Evolutionary conservation across 768 basidiomycete species (phyloP).

Genomic region (Lentinula detonsa): DNA sequence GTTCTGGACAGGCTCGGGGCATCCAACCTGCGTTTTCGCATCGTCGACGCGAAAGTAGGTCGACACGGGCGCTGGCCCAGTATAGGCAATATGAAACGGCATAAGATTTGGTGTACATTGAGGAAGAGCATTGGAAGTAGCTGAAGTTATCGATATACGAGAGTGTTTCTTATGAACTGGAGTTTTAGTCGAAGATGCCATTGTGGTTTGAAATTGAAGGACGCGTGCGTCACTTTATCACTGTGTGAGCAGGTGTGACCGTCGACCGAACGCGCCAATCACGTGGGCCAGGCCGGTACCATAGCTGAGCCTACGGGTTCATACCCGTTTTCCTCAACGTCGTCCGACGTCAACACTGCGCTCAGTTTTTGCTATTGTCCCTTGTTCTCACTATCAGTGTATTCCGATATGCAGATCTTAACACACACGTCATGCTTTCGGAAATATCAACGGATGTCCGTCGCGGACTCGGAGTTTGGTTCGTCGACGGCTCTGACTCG

Average conservation of each 20-base stretch:
- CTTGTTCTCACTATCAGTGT: no score
- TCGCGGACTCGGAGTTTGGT: background rate
- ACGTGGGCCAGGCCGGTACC: background rate
- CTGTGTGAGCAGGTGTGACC: no score
- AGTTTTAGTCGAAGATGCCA: background rate
- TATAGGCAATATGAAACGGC: constrained; percentile 75
- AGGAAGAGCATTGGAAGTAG: background rate
- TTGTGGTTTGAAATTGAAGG: background rate
- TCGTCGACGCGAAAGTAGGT: constrained; percentile 64
- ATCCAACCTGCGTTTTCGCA: constrained; percentile 23
- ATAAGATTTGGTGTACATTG: constrained; percentile 62
- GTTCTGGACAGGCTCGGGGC: constrained; percentile 12
- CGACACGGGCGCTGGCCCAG: constrained; percentile 66
- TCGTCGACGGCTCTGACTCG: background rate
- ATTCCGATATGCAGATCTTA: no score
- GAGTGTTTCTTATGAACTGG: background rate
- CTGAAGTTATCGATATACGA: background rate
- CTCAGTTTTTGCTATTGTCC: no score
- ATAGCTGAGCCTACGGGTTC: no score
- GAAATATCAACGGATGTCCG: background rate
- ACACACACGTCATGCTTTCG: background rate
- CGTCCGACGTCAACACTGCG: no score
- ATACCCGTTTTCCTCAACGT: no score
- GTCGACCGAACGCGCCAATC: background rate
- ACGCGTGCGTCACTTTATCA: no score